phyloP scores from a whole-genome alignment of 2,329 filamentous ascomycete species.

The Chrysoporthe austroafricana region DNA sequence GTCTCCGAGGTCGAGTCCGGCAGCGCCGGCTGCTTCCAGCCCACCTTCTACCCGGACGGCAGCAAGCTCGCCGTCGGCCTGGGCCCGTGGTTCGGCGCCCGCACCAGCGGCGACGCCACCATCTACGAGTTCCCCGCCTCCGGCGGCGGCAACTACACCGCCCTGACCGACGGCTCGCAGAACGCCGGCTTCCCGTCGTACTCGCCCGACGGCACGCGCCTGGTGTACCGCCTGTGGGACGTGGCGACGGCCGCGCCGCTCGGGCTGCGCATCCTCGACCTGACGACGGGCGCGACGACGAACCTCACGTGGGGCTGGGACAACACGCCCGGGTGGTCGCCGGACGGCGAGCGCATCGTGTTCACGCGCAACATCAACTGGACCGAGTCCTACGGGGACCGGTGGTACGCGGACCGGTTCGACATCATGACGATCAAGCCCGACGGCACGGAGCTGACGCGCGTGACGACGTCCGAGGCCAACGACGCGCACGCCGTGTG shows the following conservation, averaged over 20 bases:
- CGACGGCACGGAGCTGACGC: constrained; percentile 43
- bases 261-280: constrained; percentile 40
- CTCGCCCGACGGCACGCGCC: constrained; percentile 40
- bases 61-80: constrained; percentile 44
- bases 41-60: constrained; percentile 43
- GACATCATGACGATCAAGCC: constrained; percentile 47
- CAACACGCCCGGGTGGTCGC: constrained; percentile 44
- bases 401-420: constrained; percentile 35
- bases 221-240: constrained; percentile 41
- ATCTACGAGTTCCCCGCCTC: constrained; percentile 24
- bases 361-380: constrained; percentile 42
- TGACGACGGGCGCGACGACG: constrained; percentile 31
- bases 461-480: constrained; percentile 40
- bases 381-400: constrained; percentile 13
- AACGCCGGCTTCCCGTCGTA: constrained; percentile 47
- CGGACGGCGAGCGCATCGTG: constrained; percentile 43
- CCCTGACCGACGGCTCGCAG: constrained; percentile 39
- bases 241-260: constrained; percentile 28
- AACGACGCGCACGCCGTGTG: constrained; percentile 51
- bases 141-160: constrained; percentile 29
- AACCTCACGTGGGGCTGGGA: constrained; percentile 42
- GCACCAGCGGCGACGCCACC: constrained; percentile 31
- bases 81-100: constrained; percentile 44
- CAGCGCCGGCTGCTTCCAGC: constrained; percentile 42
- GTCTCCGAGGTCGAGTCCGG: constrained; percentile 25